Conservation (phyloP, 2,329 filamentous ascomycete genomes). For the Stachybotrys chartarum region DNA sequence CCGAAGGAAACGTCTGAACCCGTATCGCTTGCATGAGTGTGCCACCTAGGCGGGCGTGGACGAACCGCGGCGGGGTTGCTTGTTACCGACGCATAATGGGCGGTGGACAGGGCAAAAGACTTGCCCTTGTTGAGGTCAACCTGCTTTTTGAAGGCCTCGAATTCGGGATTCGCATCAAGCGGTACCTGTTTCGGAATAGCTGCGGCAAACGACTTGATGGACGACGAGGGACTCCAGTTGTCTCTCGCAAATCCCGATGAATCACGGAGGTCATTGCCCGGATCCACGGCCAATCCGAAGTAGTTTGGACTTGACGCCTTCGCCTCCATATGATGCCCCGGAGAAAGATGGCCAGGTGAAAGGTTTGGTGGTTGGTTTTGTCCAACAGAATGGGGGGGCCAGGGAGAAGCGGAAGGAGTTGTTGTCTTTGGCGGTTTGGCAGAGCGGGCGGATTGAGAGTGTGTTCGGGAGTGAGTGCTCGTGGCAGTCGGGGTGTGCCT, state of each 20-base stretch:
- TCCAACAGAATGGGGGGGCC: conserved; percentile 45
- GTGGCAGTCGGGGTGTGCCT: conserved; percentile 26
- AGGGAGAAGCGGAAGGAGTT: conserved; percentile 47
- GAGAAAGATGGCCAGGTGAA: conserved; percentile 43
- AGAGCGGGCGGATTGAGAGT: conserved; percentile 26
- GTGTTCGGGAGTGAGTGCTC: conserved; percentile 19
- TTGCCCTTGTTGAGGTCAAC: conserved; percentile 55
- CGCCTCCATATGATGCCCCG: conserved; percentile 25
- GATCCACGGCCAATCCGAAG: conserved; percentile 68
- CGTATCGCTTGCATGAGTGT: conserved; percentile 40
- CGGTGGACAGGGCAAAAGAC: conserved; percentile 35
- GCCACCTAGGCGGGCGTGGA: conserved; percentile 37
- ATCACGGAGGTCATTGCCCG: conserved; percentile 52
- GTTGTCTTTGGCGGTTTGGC: conserved; percentile 31
- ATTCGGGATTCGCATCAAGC: conserved; percentile 72
- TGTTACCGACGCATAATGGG: conserved; percentile 34
- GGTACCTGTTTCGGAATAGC: conserved; percentile 63
- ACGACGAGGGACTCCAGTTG: conserved; percentile 70
- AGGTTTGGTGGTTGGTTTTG: conserved; percentile 46
- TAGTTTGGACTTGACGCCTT: conserved; percentile 71
- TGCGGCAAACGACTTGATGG: conserved; percentile 62
- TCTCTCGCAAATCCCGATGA: conserved; percentile 57
- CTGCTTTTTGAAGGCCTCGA: conserved; percentile 69
- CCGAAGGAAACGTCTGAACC: conserved; percentile 25
- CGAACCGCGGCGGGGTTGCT: conserved; percentile 23